A percentile compares a stretch with the other conserved stretches of the same genome.
These are phyloP conservation scores for Colletotrichum spaethianum DNA, from an alignment of 2,329 filamentous ascomycete genomes.

Conservation along the genomic window DNA sequence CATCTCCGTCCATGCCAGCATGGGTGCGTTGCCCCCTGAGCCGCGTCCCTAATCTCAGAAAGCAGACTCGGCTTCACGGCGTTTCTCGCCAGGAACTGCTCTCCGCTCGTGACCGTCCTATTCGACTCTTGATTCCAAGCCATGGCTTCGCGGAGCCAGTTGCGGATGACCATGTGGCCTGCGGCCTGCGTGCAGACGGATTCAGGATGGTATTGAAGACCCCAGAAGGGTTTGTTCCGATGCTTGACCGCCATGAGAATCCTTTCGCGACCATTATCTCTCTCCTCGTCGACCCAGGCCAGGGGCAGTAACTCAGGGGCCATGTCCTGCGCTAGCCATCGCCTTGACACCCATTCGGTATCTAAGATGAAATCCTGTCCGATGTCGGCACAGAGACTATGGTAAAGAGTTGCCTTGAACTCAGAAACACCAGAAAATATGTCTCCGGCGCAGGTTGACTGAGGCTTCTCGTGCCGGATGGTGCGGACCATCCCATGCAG, in stretches of 20 bases:
- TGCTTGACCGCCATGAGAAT: constrained; percentile 86
- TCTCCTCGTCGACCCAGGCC: constrained; percentile 72
- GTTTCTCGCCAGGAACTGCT: constrained; percentile 47
- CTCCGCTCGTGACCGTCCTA: constrained; percentile 42
- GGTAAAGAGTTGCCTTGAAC: constrained; percentile 83
- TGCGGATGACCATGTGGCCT: constrained; percentile 75
- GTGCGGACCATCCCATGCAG: constrained; percentile 85
- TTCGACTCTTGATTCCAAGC: constrained; percentile 67
- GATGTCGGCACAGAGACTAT: constrained; percentile 72
- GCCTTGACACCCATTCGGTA: constrained; percentile 53
- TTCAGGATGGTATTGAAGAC: constrained; percentile 92
- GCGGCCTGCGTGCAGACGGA: constrained; percentile 84
- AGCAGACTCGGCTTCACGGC: constrained; percentile 53
- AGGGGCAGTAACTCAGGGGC: constrained; percentile 67
- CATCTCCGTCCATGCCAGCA: constrained; percentile 31
- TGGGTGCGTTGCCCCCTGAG: constrained; percentile 1
- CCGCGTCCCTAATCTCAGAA: constrained; percentile 42
- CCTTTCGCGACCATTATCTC: constrained; percentile 57
- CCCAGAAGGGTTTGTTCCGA: constrained; percentile 80
- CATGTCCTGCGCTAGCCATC: constrained; percentile 55
- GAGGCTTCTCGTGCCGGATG: constrained; percentile 67
- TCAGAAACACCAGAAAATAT: constrained; percentile 75
- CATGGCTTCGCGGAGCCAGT: constrained; percentile 80
- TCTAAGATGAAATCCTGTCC: constrained; percentile 60
- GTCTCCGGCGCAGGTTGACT: constrained; percentile 54